These are phyloP conservation scores for Lachnellula suecica DNA, from an alignment of 2,329 filamentous ascomycete species.

Conservation along the genomic window DNA sequence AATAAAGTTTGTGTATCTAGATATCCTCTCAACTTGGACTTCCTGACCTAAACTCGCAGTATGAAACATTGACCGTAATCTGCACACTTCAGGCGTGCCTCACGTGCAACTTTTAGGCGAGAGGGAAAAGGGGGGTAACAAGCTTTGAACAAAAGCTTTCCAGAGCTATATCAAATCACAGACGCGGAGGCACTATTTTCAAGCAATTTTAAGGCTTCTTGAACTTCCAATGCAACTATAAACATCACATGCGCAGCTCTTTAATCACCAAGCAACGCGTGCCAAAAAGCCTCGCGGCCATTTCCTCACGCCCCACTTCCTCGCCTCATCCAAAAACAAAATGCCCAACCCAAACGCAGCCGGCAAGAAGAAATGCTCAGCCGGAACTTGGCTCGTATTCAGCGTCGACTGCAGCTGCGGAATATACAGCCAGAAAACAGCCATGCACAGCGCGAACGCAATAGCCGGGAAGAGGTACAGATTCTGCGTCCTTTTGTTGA, in stretches of 20 bases:
- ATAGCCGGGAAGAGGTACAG: slow-evolving; percentile 70
- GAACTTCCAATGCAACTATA: background rate
- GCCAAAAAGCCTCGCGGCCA: slow-evolving; percentile 58
- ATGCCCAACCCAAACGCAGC: slow-evolving; percentile 68
- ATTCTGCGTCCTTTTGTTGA: slow-evolving; percentile 66
- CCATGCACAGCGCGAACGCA: slow-evolving; percentile 65
- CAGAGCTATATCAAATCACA: too few species aligned
- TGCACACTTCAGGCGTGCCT: too few species aligned
- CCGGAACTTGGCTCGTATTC: slow-evolving; percentile 61
- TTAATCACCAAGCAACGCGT: slow-evolving; percentile 61
- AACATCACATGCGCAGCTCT: too few species aligned
- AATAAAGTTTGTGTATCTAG: too few species aligned
- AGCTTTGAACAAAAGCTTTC: background rate
- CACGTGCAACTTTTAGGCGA: too few species aligned
- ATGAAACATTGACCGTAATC: too few species aligned
- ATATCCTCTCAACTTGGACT: too few species aligned
- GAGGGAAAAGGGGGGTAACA: too few species aligned
- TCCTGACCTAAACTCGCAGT: too few species aligned
- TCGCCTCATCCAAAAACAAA: slow-evolving; percentile 63
- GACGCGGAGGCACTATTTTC: too few species aligned
- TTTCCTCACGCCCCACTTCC: slow-evolving; percentile 62
- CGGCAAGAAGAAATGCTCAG: slow-evolving; percentile 76
- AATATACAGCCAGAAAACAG: slow-evolving; percentile 69
- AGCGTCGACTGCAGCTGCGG: slow-evolving; percentile 62
- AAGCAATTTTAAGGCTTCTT: background rate